Conservation (phyloP, 805 yeast genomes). For the Hanseniaspora hatyaiensis region DNA sequence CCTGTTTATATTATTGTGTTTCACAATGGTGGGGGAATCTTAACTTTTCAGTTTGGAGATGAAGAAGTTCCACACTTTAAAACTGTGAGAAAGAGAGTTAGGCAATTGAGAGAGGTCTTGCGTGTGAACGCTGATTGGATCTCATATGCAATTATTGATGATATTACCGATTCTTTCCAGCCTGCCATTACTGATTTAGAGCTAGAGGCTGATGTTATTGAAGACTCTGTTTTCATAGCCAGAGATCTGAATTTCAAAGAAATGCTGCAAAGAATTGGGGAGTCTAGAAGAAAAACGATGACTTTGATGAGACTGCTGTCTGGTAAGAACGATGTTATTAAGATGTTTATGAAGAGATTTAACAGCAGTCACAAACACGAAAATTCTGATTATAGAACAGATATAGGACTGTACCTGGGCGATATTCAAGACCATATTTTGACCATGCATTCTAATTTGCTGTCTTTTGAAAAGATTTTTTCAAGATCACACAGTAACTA, state of each 20-base stretch:
- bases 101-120: slow-evolving; percentile 67
- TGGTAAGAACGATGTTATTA: slow-evolving; percentile 92
- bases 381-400: slow-evolving; percentile 42
- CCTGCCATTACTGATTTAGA: slow-evolving; percentile 69
- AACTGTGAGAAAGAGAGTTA: slow-evolving; percentile 68
- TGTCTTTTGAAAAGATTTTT: slow-evolving; percentile 85
- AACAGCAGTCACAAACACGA: slow-evolving; percentile 27
- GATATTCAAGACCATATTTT: slow-evolving; percentile 96
- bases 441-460: slow-evolving; percentile 85
- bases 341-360: slow-evolving; percentile 86
- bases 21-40: slow-evolving; percentile 42
- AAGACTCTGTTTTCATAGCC: slow-evolving; percentile 68
- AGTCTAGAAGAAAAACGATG: slow-evolving; percentile 84
- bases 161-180: slow-evolving; percentile 73
- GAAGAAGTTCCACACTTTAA: slow-evolving; percentile 46
- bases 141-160: slow-evolving; percentile 72
- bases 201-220: slow-evolving; percentile 71
- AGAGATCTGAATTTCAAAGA: slow-evolving; percentile 60
- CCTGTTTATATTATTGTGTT: slow-evolving; percentile 65
- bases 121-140: slow-evolving; percentile 73
- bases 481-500: slow-evolving; percentile 86
- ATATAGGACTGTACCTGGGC: slow-evolving; percentile 81
- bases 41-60: slow-evolving; percentile 61
- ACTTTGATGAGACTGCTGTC: slow-evolving; percentile 76
- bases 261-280: slow-evolving; percentile 77